These are phyloP conservation scores for Leishmania gerbilli DNA, from an alignment of 208 protist species.

Conservation along the genomic window DNA sequence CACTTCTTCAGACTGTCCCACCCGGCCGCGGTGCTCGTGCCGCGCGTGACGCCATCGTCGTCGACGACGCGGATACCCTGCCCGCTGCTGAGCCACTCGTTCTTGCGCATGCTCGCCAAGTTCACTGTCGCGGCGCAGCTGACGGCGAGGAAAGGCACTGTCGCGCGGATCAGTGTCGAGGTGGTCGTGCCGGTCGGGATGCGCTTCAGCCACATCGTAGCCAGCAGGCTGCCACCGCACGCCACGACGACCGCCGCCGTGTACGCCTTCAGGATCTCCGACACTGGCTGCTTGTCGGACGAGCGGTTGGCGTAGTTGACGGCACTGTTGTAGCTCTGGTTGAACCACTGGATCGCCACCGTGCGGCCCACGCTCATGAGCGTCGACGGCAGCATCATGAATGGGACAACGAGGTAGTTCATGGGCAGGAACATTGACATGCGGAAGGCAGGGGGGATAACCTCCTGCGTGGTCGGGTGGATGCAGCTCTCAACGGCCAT, in stretches of 20 bases:
- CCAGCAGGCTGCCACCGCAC: conserved; percentile 58
- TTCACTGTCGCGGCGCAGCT: conserved; percentile 83
- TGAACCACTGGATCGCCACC: conserved; percentile 92
- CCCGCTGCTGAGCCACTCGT: conserved; percentile 81
- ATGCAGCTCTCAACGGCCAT: conserved; percentile 84
- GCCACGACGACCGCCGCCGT: conserved; percentile 75
- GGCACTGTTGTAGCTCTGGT: conserved; percentile 94
- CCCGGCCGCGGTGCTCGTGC: conserved; percentile 76
- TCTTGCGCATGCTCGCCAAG: conserved; percentile 89
- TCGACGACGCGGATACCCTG: conserved; percentile 84
- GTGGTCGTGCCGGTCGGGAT: conserved; percentile 52
- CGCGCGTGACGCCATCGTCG: conserved; percentile 76
- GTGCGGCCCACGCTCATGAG: conserved; percentile 67
- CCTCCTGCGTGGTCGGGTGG: conserved; percentile 91
- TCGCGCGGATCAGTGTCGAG: conserved; percentile 71
- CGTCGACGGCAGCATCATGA: conserved; percentile 89
- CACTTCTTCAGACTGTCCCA: conserved; percentile 80
- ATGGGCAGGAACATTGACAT: conserved; percentile 93
- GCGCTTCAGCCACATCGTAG: conserved; percentile 63
- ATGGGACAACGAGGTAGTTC: conserved; percentile 90
- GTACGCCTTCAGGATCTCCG: conserved; percentile 84
- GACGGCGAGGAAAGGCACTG: conserved; percentile 88
- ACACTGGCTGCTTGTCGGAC: conserved; percentile 83
- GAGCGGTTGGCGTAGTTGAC: conserved; percentile 96
- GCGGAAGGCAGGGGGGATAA: conserved; percentile 87